Evolutionary conservation across 495 filamentous ascomycete species (phyloP), one percentile per base, ranked within the genome.

Genomic region (Copromyces sp.): DNA sequence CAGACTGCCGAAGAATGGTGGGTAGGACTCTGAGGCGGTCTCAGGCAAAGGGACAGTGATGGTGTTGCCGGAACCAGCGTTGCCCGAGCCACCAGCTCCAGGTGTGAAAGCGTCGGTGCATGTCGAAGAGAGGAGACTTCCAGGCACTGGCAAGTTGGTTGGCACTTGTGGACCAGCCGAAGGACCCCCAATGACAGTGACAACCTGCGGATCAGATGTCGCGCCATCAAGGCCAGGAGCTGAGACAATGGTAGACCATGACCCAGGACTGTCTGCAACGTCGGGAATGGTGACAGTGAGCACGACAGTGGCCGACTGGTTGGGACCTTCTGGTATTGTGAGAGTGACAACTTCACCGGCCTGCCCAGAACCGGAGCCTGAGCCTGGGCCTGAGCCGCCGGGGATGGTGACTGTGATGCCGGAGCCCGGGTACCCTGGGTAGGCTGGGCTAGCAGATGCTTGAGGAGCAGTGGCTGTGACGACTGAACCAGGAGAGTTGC

Each of bases 221-320:
- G 73, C 24, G 20, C 59, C 68, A 4, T 73, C 38, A 8, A 68
- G 38, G 16, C 70, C 70, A 24, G 75, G 72, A 37, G 69, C 69
- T 3, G 71, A 72, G 47, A 74, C 70, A 35, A 74, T 39, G 37
- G 76, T 76, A 12, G 75, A 73, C 75, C 77, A 77, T 14, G 68
- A 32, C 8, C 68, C 71, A 4, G 73, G 40, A 12, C 61, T 59
- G 44, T 39, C 73, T 14, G 74, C 40, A 9, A 68, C 47, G 20
- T 71, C 59, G 0, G 78, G 77, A 39, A 77, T 70, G 11, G 78
- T 79, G 72, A 80, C 41, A 9, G 77, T 76, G 39, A 78, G 29
- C 38, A 78, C 68, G 1, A 76, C 29, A 8, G 77, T 78, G 39
- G 74, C 69, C 3, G 78, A 74, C 68, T 74, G 69, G 42, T 68